phyloP scores from a whole-genome alignment of 2,329 filamentous ascomycete species.

The Aspergillus calidoustus region DNA sequence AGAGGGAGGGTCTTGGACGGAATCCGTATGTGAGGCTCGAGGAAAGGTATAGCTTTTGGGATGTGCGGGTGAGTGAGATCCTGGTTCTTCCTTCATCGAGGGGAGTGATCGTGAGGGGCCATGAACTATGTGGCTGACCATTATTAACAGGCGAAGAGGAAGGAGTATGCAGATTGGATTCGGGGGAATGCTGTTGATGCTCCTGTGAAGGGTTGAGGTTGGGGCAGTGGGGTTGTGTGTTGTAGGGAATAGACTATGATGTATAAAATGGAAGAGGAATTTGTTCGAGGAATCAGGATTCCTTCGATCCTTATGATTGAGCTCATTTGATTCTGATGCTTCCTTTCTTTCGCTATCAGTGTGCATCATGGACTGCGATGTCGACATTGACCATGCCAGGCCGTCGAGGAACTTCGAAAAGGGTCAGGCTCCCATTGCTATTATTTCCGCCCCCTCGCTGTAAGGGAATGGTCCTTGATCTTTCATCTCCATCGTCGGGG shows the following conservation, averaged over 20 bases:
- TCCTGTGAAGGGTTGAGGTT: constrained; percentile 24
- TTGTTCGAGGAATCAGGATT: neutral
- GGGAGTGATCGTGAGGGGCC: neutral
- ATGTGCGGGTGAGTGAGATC: constrained; percentile 70
- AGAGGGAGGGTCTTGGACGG: constrained; percentile 68
- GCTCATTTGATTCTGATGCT: neutral
- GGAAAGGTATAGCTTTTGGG: constrained; percentile 80
- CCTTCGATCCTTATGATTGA: neutral
- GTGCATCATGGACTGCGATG: neutral
- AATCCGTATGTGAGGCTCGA: constrained; percentile 84
- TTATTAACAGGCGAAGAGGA: constrained; percentile 61
- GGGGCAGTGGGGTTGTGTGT: neutral
- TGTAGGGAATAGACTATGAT: neutral
- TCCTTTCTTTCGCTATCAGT: neutral
- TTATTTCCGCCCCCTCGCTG: neutral
- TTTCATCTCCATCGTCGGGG: neutral
- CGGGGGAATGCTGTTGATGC: constrained; percentile 43
- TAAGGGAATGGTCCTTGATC: neutral
- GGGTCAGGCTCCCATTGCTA: neutral
- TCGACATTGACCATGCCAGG: neutral
- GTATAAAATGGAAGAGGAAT: neutral
- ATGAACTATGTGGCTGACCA: constrained; percentile 18
- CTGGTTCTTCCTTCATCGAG: neutral
- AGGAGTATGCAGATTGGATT: constrained; percentile 79
- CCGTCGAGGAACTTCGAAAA: neutral